Evolutionary conservation across 2,329 filamentous ascomycete genomes (phyloP).

Genomic region (Cadophora luteo-olivacea): DNA sequence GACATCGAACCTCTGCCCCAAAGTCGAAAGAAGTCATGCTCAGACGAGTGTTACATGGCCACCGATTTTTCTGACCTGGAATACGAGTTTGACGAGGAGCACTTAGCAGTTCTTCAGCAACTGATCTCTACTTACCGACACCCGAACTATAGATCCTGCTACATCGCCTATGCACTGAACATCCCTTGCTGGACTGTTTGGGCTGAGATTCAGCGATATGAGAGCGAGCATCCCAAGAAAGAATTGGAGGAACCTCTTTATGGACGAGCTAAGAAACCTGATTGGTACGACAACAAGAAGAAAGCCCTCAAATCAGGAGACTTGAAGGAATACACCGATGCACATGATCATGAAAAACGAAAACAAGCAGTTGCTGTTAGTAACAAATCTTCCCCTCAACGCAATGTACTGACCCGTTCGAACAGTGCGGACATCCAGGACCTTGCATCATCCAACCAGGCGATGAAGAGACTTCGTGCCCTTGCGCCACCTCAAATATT

Average conservation of each 20-base stretch:
- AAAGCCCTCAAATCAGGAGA: conserved; percentile 33
- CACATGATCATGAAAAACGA: conserved; percentile 43
- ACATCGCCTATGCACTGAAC: conserved; percentile 35
- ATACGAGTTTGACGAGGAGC: conserved; percentile 19
- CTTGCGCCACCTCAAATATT: conserved; percentile 65
- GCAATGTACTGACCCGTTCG: conserved; percentile 50
- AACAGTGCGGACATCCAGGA: conserved; percentile 72
- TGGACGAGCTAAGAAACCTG: conserved; percentile 24
- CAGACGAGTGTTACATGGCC: conserved; percentile 29
- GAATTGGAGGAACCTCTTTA: neutral
- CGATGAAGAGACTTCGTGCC: conserved; percentile 56
- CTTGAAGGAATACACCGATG: conserved; percentile 37
- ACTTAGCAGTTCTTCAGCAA: conserved; percentile 27
- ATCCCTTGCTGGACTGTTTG: conserved; percentile 41
- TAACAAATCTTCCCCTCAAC: conserved; percentile 56
- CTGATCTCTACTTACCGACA: conserved; percentile 33
- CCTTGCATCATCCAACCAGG: conserved; percentile 56
- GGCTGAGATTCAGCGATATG: conserved; percentile 29
- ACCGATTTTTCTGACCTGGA: conserved; percentile 20
- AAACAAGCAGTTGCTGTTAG: conserved; percentile 52
- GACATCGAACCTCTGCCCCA: neutral
- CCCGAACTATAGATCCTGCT: conserved; percentile 32
- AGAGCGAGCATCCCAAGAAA: conserved; percentile 14
- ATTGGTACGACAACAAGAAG: conserved; percentile 43
- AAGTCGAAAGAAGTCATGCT: conserved; percentile 25